Percentiles rank a stretch among this genome's conserved stretches.
phyloP scores from a whole-genome alignment of 805 yeast species.

The Cyberlindnera petersonii region DNA sequence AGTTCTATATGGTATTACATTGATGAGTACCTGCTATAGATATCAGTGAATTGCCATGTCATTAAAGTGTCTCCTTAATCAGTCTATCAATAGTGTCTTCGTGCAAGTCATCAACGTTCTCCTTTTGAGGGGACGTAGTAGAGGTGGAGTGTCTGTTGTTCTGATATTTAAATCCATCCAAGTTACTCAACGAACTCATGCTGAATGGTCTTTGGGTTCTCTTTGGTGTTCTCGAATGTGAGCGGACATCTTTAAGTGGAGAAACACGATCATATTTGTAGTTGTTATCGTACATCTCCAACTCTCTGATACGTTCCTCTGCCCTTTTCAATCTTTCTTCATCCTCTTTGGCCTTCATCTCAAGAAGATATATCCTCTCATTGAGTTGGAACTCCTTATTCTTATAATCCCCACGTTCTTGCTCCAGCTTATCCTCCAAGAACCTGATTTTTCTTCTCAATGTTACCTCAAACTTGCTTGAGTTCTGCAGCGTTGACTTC shows the following conservation, averaged over 20 bases:
- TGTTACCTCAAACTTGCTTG: slow-evolving; percentile 18
- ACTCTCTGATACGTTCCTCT: slow-evolving; percentile 27
- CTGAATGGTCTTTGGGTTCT: slow-evolving; percentile 8
- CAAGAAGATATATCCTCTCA: slow-evolving; percentile 25
- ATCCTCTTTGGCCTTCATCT: slow-evolving; percentile 26
- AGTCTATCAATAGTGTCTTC: slow-evolving; percentile 18
- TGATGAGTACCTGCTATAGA: too few species aligned
- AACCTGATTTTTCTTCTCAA: slow-evolving; percentile 20
- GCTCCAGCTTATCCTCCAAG: slow-evolving; percentile 28
- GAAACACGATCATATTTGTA: background rate
- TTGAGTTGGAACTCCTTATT: slow-evolving; percentile 29
- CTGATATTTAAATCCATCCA: background rate
- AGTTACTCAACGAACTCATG: slow-evolving; percentile 4
- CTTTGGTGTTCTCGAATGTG: background rate
- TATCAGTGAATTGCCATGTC: background rate
- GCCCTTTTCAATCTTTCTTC: slow-evolving; percentile 21
- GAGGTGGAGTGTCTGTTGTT: slow-evolving; percentile 1
- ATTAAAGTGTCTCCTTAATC: slow-evolving; percentile 12
- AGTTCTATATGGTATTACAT: too few species aligned
- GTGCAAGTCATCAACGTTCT: slow-evolving; percentile 3
- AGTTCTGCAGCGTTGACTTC: slow-evolving; percentile 12
- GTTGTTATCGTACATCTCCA: slow-evolving; percentile 19
- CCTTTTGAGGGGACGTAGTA: background rate
- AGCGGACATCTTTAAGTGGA: background rate
- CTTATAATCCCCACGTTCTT: slow-evolving; percentile 23